Base-by-base conservation (phyloP, 73 alveolate genomes). In the Symbiodinium natans region DNA sequence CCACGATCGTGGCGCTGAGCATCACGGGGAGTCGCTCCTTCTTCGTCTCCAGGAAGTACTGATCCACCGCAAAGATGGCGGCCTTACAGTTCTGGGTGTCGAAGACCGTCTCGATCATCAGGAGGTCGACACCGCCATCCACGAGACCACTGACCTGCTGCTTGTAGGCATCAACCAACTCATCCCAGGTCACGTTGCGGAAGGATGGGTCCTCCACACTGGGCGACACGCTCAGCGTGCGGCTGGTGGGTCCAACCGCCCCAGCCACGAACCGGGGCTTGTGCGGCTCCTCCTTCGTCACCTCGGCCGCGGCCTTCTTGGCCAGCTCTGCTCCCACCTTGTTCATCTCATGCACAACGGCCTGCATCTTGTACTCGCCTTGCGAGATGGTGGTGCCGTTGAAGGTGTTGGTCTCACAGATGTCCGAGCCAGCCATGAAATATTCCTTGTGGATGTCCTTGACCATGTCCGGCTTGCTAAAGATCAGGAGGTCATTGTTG, bases 371-470 rank as follows among this genome's bases (percentile, higher is more conserved):
- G 99, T 92, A 99, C 92, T 92, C 98, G 68, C 86, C 92, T 83
- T 92, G 98, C 41, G 99, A 99, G 82, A 99, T 89, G 74, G 99
- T n/a, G 56, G 87, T 90, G 42, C 99, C 99, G 94, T 99, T 99
- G 99, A 99, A 99, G 42, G 99, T 99, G 99, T 99, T 99, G 38
- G 99, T 99, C 99, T 99, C 99, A 82, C 99, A 97, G 83, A 99
- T 99, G 94, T 99, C 99, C 23, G 99, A 99, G 63, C 99, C 99
- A 40, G 99, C 99, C 42, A 59, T 99, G 38, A 99, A 95, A 90
- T 99, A 99, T 75, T 93, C 99, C 92, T 85, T 88, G 99, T 99
- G 99, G 82, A 99, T 99, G 86, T 95, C 99, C 86, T 68, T 56
- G 73, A 99, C 90, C 48, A 99, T 93, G 77, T 93, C 99, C 1